Conservation (phyloP, 805 yeast species). For the Candida railenensis region DNA sequence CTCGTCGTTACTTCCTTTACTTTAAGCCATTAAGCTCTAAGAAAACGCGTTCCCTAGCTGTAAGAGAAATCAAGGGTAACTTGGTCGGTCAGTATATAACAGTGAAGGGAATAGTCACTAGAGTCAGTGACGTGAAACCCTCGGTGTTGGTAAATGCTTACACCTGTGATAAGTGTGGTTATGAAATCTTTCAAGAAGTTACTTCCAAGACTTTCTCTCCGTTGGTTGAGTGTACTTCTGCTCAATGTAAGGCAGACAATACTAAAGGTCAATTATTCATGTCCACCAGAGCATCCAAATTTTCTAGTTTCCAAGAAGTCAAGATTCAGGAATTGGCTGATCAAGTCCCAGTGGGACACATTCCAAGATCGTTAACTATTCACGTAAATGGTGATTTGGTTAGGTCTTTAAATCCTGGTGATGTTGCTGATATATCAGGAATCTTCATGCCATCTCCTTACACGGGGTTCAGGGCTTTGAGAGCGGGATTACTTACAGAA, state of each 20-base stretch:
- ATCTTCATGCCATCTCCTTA: constrained; percentile 92
- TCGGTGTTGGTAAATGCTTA: constrained; percentile 88
- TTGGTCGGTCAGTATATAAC: constrained; percentile 86
- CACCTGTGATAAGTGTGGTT: constrained; percentile 97
- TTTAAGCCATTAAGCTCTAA: constrained; percentile 70
- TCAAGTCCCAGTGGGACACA: constrained; percentile 98
- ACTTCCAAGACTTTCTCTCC: constrained; percentile 83
- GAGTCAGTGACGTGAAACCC: constrained; percentile 97
- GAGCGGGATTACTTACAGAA: constrained; percentile 92
- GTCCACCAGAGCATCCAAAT: constrained; percentile 94
- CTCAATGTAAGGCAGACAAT: constrained; percentile 73
- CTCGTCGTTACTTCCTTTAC: constrained; percentile 83
- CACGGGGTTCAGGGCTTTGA: constrained; percentile 89
- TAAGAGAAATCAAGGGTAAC: constrained; percentile 83
- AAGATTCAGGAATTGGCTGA: constrained; percentile 91
- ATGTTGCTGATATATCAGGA: constrained; percentile 89
- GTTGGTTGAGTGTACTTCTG: constrained; percentile 80
- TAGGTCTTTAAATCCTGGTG: constrained; percentile 89
- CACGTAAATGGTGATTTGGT: constrained; percentile 93
- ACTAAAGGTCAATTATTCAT: constrained; percentile 86
- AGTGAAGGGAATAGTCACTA: constrained; percentile 89
- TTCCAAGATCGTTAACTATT: constrained; percentile 82
- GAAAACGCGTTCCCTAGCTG: constrained; percentile 66
- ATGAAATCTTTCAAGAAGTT: constrained; percentile 95
- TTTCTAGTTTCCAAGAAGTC: constrained; percentile 92